Percentiles rank a stretch among this genome's conserved stretches.
Evolutionary conservation across 139 green algal genomes (phyloP).

Genomic region (Edaphochlamys debaryana): DNA sequence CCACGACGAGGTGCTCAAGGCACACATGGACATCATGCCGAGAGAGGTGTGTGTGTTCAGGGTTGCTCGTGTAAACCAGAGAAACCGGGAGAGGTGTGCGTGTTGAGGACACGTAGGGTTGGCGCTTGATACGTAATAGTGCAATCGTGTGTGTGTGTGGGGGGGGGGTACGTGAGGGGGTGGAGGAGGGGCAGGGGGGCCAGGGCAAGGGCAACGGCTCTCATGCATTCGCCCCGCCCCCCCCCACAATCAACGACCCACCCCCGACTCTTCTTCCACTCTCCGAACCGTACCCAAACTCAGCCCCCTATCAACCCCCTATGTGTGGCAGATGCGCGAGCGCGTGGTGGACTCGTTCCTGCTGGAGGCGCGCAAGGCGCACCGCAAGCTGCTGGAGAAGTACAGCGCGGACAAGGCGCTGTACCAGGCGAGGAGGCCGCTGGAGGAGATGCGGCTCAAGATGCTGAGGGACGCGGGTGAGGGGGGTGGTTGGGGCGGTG

Average conservation of each 20-base stretch:
- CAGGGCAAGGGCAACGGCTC: background rate
- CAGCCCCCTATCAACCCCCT: background rate
- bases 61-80: background rate
- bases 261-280: no score
- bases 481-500: no score
- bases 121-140: no score
- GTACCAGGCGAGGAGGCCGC: constrained; percentile 44
- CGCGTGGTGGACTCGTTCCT: constrained; percentile 16
- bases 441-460: constrained; percentile 44
- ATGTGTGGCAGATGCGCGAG: constrained; percentile 14
- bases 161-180: no score
- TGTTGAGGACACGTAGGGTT: background rate
- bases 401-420: constrained; percentile 30
- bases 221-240: no score
- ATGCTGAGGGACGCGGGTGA: constrained; percentile 41
- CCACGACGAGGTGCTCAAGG: constrained; percentile 24
- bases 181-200: no score
- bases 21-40: constrained; percentile 13
- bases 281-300: background rate
- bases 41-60: background rate
- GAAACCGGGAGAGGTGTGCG: background rate
- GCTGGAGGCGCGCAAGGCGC: background rate
- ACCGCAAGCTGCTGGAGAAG: constrained; percentile 33
- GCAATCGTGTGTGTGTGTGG: no score
- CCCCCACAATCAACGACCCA: no score